Percentiles rank a stretch among this genome's conserved stretches.
Conservation (phyloP, 2,329 filamentous ascomycete genomes). For the Metarhizium robertsii region DNA sequence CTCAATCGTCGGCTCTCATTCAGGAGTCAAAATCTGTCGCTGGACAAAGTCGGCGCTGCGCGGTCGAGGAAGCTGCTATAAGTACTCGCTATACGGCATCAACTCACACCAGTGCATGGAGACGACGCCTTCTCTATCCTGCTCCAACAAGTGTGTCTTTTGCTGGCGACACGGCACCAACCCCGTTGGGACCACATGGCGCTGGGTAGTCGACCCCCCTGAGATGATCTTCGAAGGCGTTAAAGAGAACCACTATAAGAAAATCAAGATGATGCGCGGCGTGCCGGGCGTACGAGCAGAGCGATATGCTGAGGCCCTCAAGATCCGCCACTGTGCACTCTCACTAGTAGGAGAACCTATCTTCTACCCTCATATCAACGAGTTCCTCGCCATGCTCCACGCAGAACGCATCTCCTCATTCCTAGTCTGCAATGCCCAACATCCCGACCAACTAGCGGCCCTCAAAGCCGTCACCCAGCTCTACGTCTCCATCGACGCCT, state of each 20-base stretch:
- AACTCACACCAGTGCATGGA: slow-evolving; percentile 97
- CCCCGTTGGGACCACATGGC: slow-evolving; percentile 91
- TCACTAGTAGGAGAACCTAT: slow-evolving; percentile 95
- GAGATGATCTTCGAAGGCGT: slow-evolving; percentile 85
- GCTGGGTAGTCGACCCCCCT: slow-evolving; percentile 88
- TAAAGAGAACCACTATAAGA: slow-evolving; percentile 87
- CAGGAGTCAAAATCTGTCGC: slow-evolving; percentile 93
- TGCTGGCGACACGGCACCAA: slow-evolving; percentile 99
- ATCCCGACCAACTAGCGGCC: slow-evolving; percentile 78
- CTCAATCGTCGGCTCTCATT: slow-evolving; percentile 88
- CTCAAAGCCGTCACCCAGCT: slow-evolving; percentile 85
- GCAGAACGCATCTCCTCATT: slow-evolving; percentile 83
- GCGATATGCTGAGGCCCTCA: slow-evolving; percentile 85
- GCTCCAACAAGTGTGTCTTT: slow-evolving; percentile 97
- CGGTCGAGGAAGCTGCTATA: slow-evolving; percentile 92
- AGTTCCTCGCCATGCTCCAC: slow-evolving; percentile 78
- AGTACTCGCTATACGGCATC: slow-evolving; percentile 96
- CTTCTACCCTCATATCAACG: slow-evolving; percentile 96
- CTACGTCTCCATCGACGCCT: slow-evolving; percentile 93
- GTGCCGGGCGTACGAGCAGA: slow-evolving; percentile 89
- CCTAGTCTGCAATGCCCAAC: slow-evolving; percentile 93
- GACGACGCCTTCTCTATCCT: slow-evolving; percentile 88
- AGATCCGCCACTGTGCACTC: slow-evolving; percentile 86
- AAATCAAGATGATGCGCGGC: slow-evolving; percentile 94
- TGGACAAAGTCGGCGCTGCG: slow-evolving; percentile 97